Conservation (phyloP, 306 rosid species). For the Dalbergia cultrata region DNA sequence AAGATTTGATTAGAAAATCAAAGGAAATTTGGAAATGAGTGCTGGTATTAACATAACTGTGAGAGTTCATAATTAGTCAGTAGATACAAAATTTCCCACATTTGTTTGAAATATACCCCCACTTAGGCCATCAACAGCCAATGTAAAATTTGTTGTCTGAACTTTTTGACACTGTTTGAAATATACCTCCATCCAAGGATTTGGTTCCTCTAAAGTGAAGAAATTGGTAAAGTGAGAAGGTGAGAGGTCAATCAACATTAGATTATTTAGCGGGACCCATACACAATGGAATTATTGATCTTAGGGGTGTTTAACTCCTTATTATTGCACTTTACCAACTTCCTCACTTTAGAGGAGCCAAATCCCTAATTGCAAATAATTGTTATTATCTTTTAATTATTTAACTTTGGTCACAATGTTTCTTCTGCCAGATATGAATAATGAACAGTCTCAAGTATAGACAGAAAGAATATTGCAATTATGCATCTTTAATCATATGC, state of each 20-base stretch:
- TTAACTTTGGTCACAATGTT: neutral
- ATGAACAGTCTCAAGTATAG: neutral
- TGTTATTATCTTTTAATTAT: neutral
- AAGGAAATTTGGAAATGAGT: neutral
- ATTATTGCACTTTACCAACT: too few species aligned
- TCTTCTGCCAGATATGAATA: slow-evolving; percentile 21
- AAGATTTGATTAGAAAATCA: neutral
- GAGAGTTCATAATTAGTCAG: neutral
- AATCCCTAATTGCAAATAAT: neutral
- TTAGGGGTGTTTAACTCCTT: too few species aligned
- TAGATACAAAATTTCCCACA: neutral
- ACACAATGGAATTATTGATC: too few species aligned
- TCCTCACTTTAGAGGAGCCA: too few species aligned
- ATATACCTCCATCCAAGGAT: too few species aligned
- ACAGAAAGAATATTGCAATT: slow-evolving; percentile 17
- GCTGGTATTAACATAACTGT: neutral
- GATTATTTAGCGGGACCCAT: too few species aligned
- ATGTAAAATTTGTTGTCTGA: too few species aligned
- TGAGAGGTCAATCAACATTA: too few species aligned
- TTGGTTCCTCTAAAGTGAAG: too few species aligned
- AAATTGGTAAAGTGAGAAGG: too few species aligned
- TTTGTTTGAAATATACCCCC: neutral
- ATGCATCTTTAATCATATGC: slow-evolving; percentile 17
- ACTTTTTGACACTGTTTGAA: too few species aligned
- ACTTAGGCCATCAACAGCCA: too few species aligned